phyloP scores from a whole-genome alignment of 2,329 filamentous ascomycete genomes.

The Karstenula rhodostoma region DNA sequence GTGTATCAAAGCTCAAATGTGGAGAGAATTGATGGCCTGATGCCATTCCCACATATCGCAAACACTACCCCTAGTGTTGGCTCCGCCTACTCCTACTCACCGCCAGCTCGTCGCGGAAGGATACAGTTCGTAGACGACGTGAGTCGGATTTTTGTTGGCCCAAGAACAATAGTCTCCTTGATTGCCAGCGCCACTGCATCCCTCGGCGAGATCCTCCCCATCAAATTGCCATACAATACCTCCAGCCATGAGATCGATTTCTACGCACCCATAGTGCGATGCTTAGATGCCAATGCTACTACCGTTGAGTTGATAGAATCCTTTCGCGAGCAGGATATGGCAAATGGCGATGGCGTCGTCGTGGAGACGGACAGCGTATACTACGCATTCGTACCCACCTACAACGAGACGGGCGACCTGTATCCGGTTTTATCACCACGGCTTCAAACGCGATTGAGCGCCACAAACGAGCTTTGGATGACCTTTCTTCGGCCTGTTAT shows the following conservation, averaged over 20 bases:
- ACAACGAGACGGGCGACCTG: conserved; percentile 15
- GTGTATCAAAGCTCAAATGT: conserved; percentile 19
- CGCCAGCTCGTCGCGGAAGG: conserved; percentile 16
- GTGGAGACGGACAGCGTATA: conserved; percentile 22
- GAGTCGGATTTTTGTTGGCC: conserved; percentile 20
- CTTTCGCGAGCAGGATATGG: conserved; percentile 19
- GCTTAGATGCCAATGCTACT: conserved; percentile 15
- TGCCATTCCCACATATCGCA: conserved; percentile 23
- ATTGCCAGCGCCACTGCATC: conserved; percentile 23
- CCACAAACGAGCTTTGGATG: conserved; percentile 26
- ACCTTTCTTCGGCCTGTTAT: conserved; percentile 17
- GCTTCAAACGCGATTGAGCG: conserved; percentile 22
- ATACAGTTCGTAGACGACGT: conserved; percentile 19
- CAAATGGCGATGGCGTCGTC: not conserved
- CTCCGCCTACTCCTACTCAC: conserved; percentile 22
- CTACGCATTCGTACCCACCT: conserved; percentile 24
- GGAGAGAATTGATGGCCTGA: conserved; percentile 1
- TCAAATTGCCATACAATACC: conserved; percentile 19
- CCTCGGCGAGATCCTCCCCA: conserved; percentile 22
- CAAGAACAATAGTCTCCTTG: conserved; percentile 20
- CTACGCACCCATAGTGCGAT: conserved; percentile 23
- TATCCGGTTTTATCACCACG: conserved; percentile 15
- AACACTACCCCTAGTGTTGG: conserved; percentile 8
- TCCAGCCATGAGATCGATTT: conserved; percentile 17
- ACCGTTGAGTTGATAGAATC: conserved; percentile 11